Conservation (phyloP, 1,139 yeast species). For the Yamadazyma oceani region DNA sequence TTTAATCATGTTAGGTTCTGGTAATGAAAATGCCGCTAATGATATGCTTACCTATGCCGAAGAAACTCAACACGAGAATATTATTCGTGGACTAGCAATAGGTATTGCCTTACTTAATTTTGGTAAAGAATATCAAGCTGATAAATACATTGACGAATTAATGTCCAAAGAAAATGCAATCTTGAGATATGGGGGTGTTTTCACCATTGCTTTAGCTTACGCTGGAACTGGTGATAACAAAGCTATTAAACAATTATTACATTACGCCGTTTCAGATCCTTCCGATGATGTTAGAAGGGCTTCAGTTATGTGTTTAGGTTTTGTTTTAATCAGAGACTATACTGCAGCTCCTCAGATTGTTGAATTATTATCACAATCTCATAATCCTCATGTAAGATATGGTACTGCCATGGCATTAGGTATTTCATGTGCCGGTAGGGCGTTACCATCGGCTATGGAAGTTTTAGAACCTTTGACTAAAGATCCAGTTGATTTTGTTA, state of each 20-base stretch:
- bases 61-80: constrained; percentile 95
- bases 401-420: constrained; percentile 98
- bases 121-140: constrained; percentile 84
- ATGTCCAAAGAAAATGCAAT: constrained; percentile 77
- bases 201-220: constrained; percentile 90
- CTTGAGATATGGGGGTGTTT: constrained; percentile 95
- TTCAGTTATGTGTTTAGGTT: constrained; percentile 91
- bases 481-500: constrained; percentile 95
- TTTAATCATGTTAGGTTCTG: constrained; percentile 92
- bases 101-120: constrained; percentile 86
- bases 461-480: constrained; percentile 89
- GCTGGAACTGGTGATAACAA: constrained; percentile 93
- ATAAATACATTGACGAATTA: constrained; percentile 64
- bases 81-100: constrained; percentile 85
- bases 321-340: constrained; percentile 85
- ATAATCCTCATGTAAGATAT: constrained; percentile 96
- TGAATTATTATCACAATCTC: constrained; percentile 88
- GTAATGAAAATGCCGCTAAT: constrained; percentile 63
- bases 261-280: constrained; percentile 95
- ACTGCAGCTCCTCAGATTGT: constrained; percentile 95
- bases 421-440: constrained; percentile 96
- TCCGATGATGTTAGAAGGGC: constrained; percentile 97
- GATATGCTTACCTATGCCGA: constrained; percentile 92
- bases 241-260: constrained; percentile 84
- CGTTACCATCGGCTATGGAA: constrained; percentile 83